Conservation (phyloP, 2,329 filamentous ascomycete genomes). For the Ophiocordyceps camponoti-saundersi region DNA sequence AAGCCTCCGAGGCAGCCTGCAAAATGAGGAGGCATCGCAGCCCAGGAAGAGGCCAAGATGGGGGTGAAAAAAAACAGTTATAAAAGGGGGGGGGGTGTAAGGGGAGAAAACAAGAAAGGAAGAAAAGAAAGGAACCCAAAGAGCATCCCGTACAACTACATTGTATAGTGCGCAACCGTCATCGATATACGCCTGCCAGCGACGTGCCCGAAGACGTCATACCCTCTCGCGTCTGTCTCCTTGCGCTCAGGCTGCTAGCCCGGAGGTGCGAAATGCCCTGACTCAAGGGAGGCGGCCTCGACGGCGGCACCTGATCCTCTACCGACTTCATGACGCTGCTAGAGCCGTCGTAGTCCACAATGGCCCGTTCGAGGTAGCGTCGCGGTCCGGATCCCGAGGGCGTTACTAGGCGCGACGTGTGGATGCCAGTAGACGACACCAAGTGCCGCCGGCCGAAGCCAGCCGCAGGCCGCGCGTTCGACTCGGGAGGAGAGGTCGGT, state of each 20-base stretch:
- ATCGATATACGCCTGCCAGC: constrained; percentile 27
- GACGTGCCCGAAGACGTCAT: constrained; percentile 20
- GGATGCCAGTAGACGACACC: constrained; percentile 25
- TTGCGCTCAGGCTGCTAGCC: constrained; percentile 25
- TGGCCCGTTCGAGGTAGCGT: constrained; percentile 30
- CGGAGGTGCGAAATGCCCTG: constrained; percentile 24
- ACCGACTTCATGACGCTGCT: constrained; percentile 5
- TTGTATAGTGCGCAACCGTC: constrained; percentile 14
- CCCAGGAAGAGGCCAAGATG: background rate
- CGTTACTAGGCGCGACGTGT: constrained; percentile 25
- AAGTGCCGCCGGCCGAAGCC: constrained; percentile 34
- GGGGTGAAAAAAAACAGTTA: background rate
- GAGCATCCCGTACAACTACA: constrained; percentile 1
- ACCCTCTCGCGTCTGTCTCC: constrained; percentile 25
- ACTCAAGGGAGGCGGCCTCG: constrained; percentile 26
- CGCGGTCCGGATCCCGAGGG: constrained; percentile 22
- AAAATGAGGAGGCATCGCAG: background rate
- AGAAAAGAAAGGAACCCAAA: background rate
- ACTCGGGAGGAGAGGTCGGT: constrained; percentile 14
- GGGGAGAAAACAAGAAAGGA: background rate
- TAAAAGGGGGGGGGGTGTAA: too few relatives aligned
- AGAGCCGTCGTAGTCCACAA: constrained; percentile 21
- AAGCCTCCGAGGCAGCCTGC: background rate
- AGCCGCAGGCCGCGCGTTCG: constrained; percentile 21
- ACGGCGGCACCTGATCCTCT: constrained; percentile 10